Base-by-base conservation (phyloP, 176 grass and related monocot genomes). In the Lolium multiflorum region DNA sequence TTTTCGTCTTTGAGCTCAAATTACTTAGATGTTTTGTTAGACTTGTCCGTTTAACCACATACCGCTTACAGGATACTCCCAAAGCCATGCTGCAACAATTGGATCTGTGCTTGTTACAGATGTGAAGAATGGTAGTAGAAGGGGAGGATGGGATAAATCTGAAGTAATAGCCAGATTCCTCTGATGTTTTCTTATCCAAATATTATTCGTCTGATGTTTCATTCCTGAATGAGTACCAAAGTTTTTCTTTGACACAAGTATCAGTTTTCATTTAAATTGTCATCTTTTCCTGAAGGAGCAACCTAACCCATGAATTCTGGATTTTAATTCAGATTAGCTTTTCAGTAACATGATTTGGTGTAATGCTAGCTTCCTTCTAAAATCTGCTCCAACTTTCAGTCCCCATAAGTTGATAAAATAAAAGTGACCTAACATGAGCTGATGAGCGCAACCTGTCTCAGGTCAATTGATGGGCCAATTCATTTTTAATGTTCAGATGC, bases 21-120 rank as follows among this genome's bases (percentile, higher is more conserved):
- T 85, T 17, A 76, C 48, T 57, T 39, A 87, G 68, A 35, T 71
- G 43, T 21, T 76, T n/a, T 81, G 14, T 68, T 87, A 47, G 48
- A 55, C 49, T 35, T 76, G 73, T 74, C 58, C 4, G 44, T 93
- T 76, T 46, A 50, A 38, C 50, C 8, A 65, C 37, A 69, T 77
- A 88, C 55, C 72, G n/a, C 3, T 88, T 62, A 69, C 81, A 98
- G 93, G 96, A 50, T 98, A 98, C 77, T 95, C 96, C 63, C 83
- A 88, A 85, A 89, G 96, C n/a, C 96, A 95, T 89, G 91, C 91
- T 81, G 91, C 88, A 0, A 98, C 93, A 2, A 91, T 96, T 71
- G 96, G 96, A 82, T 98, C 93, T 87, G 96, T 95, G 28, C 86
- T 98, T 84, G 86, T 98, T 73, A 98, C 96, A 68, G 88, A 98